phyloP scores from a whole-genome alignment of 225 moss, liverwort and hornwort species.

The Bryum argenteum region DNA sequence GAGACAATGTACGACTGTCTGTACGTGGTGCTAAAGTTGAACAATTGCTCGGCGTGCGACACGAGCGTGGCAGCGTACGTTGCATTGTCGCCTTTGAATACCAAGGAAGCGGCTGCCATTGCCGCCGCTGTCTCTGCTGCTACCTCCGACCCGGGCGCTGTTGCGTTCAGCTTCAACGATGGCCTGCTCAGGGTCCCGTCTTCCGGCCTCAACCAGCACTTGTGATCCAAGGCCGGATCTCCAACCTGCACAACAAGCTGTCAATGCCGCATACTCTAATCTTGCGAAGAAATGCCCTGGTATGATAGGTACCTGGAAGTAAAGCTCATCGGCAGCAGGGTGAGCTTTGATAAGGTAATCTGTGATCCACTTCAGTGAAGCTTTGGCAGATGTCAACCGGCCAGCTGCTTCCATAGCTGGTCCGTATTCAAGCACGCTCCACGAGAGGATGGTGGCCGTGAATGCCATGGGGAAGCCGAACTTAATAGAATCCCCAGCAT shows the following conservation, averaged over 20 bases:
- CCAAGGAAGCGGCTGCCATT: slow-evolving; percentile 69
- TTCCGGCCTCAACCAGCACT: slow-evolving; percentile 78
- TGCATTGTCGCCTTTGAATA: slow-evolving; percentile 47
- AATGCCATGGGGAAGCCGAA: slow-evolving; percentile 97
- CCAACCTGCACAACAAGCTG: slow-evolving; percentile 49
- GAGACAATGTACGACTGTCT: slow-evolving; percentile 43
- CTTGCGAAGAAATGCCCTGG: not conserved
- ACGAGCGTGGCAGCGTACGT: slow-evolving; percentile 57
- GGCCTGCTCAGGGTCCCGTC: slow-evolving; percentile 47
- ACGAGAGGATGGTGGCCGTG: slow-evolving; percentile 80
- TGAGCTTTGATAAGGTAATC: slow-evolving; percentile 87
- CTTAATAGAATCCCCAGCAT: slow-evolving; percentile 88
- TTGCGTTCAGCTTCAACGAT: slow-evolving; percentile 47
- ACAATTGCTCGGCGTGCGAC: slow-evolving; percentile 48
- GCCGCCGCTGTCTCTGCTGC: slow-evolving; percentile 79
- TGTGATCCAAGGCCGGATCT: slow-evolving; percentile 55
- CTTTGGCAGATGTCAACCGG: slow-evolving; percentile 60
- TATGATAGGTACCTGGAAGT: slow-evolving; percentile 34
- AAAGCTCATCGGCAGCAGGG: slow-evolving; percentile 50
- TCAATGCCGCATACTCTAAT: not conserved
- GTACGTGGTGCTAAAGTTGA: slow-evolving; percentile 49
- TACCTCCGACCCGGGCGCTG: slow-evolving; percentile 61
- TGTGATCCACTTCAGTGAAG: slow-evolving; percentile 77
- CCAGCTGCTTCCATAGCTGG: slow-evolving; percentile 49
- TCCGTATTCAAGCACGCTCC: slow-evolving; percentile 91